These are phyloP conservation scores for Vitis hybrid DNA, from an alignment of 177 flowering plant genomes.

Conservation along the genomic window DNA sequence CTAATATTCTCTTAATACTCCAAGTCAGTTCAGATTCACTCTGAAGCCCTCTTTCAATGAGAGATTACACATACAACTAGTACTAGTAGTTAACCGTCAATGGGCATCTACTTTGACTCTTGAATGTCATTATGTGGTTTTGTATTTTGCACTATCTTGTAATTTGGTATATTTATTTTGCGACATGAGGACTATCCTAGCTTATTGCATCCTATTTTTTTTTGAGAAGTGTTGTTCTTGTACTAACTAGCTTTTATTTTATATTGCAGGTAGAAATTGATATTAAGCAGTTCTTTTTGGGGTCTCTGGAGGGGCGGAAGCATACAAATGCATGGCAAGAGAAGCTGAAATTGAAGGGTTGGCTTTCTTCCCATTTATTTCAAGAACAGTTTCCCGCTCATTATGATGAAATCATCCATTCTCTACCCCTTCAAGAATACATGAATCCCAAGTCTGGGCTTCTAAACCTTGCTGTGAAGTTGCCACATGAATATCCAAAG, in stretches of 20 bases:
- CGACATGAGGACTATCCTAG: too few relatives aligned
- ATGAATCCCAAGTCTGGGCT: constrained; percentile 59
- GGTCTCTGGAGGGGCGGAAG: constrained; percentile 44
- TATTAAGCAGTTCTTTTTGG: constrained; percentile 43
- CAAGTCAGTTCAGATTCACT: too few relatives aligned
- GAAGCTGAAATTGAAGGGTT: constrained; percentile 54
- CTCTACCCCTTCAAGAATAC: constrained; percentile 72
- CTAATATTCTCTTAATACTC: too few relatives aligned
- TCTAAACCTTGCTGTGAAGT: constrained; percentile 58
- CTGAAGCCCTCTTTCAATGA: too few relatives aligned
- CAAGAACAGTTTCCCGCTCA: constrained; percentile 58
- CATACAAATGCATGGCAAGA: constrained; percentile 41
- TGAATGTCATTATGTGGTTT: too few relatives aligned
- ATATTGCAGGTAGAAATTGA: constrained; percentile 59
- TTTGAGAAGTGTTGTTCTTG: too few relatives aligned
- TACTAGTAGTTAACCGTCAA: too few relatives aligned
- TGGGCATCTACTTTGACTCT: too few relatives aligned
- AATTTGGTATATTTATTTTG: too few relatives aligned
- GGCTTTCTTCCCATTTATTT: constrained; percentile 58
- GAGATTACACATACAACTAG: too few relatives aligned
- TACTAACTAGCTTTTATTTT: background rate
- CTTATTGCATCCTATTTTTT: too few relatives aligned
- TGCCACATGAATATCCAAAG: constrained; percentile 38
- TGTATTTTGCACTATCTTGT: too few relatives aligned
- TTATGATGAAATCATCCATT: constrained; percentile 40